Conservation (phyloP, 129 eudicot species). For the Lactuca saligna region DNA sequence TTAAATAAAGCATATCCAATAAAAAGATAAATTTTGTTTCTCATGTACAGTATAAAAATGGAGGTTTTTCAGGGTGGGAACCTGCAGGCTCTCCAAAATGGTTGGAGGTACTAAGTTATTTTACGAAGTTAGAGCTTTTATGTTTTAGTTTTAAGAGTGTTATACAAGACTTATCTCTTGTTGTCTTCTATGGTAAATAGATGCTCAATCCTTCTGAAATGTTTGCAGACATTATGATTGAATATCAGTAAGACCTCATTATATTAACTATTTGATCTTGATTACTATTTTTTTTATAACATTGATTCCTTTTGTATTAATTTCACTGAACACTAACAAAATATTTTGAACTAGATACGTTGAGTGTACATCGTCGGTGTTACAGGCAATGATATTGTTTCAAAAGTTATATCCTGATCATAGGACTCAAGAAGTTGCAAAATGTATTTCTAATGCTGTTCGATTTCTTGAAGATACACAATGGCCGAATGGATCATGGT, state of each 20-base stretch:
- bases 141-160: not conserved
- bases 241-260: not conserved
- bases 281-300: too few relatives aligned
- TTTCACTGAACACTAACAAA: not conserved
- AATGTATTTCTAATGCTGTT: not conserved
- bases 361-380: not conserved
- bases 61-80: not conserved
- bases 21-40: too few relatives aligned
- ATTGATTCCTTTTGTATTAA: too few relatives aligned
- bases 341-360: not conserved
- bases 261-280: too few relatives aligned
- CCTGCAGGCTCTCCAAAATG: constrained; percentile 1
- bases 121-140: too few relatives aligned
- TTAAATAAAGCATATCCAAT: too few relatives aligned
- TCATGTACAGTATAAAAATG: not conserved
- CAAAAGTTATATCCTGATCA: not conserved
- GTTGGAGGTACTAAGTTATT: not conserved
- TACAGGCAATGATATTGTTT: not conserved
- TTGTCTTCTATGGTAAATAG: not conserved
- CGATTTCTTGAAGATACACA: not conserved
- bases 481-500: not conserved
- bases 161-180: not conserved
- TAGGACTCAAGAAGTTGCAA: not conserved
- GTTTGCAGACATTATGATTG: not conserved
- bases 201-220: not conserved